Percentiles rank a stretch among this genome's conserved stretches.
Evolutionary conservation across 1,139 yeast genomes (phyloP).

Genomic region (Ogataea hybrid): DNA sequence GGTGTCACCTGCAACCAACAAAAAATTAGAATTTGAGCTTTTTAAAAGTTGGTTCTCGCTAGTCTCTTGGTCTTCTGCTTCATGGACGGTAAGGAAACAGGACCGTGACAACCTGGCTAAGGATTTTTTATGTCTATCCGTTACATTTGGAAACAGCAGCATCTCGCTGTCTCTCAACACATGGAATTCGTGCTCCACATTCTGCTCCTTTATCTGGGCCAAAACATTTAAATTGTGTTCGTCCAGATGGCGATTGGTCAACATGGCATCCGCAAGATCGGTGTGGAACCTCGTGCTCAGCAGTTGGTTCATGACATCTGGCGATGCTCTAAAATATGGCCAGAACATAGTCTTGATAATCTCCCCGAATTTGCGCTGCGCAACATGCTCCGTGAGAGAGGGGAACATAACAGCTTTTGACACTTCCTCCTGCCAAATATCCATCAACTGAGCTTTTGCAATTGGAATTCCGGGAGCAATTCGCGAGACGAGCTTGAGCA

Average conservation of each 20-base stretch:
- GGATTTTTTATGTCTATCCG: no score
- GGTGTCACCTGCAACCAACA: no score
- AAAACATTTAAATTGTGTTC: no score
- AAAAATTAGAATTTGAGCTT: no score
- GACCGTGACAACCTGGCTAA: no score
- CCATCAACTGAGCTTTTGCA: not conserved
- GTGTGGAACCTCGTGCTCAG: conserved; percentile 1
- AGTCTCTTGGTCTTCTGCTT: no score
- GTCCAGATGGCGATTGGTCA: not conserved
- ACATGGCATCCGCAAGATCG: not conserved
- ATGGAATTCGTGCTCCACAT: no score
- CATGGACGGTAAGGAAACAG: no score
- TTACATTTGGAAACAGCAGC: no score
- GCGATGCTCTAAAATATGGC: conserved; percentile 6
- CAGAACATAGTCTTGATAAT: conserved; percentile 8
- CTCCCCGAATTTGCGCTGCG: conserved; percentile 4
- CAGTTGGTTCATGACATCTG: not conserved
- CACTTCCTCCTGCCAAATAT: conserved; percentile 11
- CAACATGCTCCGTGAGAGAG: not conserved
- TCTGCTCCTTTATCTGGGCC: no score
- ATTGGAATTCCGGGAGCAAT: conserved; percentile 8
- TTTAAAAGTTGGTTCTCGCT: no score
- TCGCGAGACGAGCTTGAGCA: conserved; percentile 7
- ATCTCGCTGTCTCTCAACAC: no score
- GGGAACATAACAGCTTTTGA: not conserved